Conservation (phyloP, 371 early-diverging fungal species). For the Lichtheimia ornata region DNA sequence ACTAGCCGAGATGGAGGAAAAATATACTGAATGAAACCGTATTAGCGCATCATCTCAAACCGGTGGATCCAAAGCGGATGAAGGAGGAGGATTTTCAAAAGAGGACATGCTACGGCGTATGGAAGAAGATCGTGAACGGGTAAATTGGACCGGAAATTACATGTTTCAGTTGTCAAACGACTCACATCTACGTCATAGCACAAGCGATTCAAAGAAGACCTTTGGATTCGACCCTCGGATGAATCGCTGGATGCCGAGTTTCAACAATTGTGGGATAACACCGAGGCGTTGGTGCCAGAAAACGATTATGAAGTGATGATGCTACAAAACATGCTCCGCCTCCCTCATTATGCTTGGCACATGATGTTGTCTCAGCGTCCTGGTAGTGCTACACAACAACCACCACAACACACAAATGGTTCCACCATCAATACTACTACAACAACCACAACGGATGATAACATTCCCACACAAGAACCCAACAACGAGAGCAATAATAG, state of each 20-base stretch:
- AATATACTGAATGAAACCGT: background rate
- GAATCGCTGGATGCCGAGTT: constrained; percentile 63
- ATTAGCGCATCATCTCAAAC: constrained; percentile 1
- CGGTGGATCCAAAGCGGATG: constrained; percentile 1
- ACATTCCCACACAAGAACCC: background rate
- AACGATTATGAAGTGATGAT: constrained; percentile 65
- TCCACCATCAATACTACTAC: background rate
- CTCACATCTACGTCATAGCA: constrained; percentile 40
- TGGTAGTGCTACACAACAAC: background rate
- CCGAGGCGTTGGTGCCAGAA: constrained; percentile 60
- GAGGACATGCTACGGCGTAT: constrained; percentile 73
- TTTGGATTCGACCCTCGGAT: constrained; percentile 71
- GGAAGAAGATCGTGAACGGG: constrained; percentile 80
- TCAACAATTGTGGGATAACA: constrained; percentile 63
- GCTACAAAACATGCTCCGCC: constrained; percentile 56
- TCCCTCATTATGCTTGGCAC: constrained; percentile 57
- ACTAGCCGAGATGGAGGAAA: background rate
- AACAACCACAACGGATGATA: background rate
- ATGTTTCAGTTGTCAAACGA: background rate
- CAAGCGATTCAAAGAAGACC: constrained; percentile 72
- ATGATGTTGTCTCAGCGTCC: constrained; percentile 26
- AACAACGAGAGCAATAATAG: background rate
- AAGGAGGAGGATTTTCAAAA: constrained; percentile 49
- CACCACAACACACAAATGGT: background rate
- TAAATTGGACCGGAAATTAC: constrained; percentile 9